Base-by-base conservation (phyloP, 1,139 yeast genomes). In the Ogataea hybrid region DNA sequence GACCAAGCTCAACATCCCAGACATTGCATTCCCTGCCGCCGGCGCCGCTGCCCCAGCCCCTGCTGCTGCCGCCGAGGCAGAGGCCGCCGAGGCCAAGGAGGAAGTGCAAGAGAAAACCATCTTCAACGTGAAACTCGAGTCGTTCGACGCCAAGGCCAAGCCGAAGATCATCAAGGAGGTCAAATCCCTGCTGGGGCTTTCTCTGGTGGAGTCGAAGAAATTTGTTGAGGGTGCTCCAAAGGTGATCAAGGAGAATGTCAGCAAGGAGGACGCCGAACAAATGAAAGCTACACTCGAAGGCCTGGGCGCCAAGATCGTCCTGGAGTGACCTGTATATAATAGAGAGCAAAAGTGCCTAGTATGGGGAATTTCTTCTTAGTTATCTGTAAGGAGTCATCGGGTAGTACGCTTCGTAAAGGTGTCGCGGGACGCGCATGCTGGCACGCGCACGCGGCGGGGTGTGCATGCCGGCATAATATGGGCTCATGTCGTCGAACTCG, bases 131-230 rank as follows among this genome's bases (percentile, higher is more conserved):
- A 94, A 90, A 70, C 80, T 92, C 59, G 97, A 92, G 67, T 78
- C 94, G 32, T 90, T 92, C 58, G 99, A 92, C 59, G 80, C 97
- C 49, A 89, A 90, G 71, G 71, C 96, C 46, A 92, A 92, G 76
- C 97, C 99, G 52, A 92, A 92, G 84, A 80, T 92, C 64, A 94
- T 92, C 67, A 92, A 92, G 75, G 98, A 92, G 71, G 95, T 92
- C 57, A 92, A 92, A 76, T 77, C 85, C 49, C 73, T 92, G 65
- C 76, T 92, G 61, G 97, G 97, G 8, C 76, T 92, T 61, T 88
- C 96, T 14, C 77, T 92, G 56, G 98, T 92, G 48, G 98, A 92
- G 64, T 87, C 97, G 49, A 94, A 92, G 81, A 92, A 92, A 73
- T 87, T 92, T 56, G 99, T 94, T 47, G 99, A 92, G 72, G 71